These are phyloP conservation scores for Quercus aquifolioides DNA, from an alignment of 306 rosid genomes.

Conservation along the genomic window DNA sequence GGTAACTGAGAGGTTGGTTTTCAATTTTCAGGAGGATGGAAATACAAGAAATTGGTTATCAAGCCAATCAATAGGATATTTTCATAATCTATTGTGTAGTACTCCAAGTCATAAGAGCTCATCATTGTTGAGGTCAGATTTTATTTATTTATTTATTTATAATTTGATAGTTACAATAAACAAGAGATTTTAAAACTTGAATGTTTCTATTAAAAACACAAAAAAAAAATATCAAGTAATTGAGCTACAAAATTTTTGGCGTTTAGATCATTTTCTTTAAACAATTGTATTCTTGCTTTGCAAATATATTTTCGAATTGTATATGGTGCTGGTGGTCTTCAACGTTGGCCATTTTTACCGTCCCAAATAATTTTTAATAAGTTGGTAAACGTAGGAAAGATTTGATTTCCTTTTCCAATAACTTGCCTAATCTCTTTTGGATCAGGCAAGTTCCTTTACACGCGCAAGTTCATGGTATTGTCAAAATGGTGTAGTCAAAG, in stretches of 20 bases:
- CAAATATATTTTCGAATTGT: background rate
- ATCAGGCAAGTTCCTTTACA: background rate
- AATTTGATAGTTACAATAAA: too few species aligned
- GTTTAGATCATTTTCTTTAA: background rate
- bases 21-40: background rate
- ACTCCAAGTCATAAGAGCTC: background rate
- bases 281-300: background rate
- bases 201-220: too few species aligned
- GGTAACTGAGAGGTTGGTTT: background rate
- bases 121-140: too few species aligned
- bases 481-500: too few species aligned
- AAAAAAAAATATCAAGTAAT: too few species aligned
- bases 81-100: background rate
- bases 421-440: background rate
- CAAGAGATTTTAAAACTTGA: fast-evolving
- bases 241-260: fast-evolving
- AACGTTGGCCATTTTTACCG: background rate
- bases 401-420: background rate
- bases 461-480: too few species aligned
- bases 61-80: background rate
- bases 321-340: background rate
- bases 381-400: background rate
- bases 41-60: background rate
- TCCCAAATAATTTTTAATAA: background rate
- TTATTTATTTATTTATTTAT: too few species aligned